Conservation (phyloP, 495 filamentous ascomycete species). For the Copromyces sp. region DNA sequence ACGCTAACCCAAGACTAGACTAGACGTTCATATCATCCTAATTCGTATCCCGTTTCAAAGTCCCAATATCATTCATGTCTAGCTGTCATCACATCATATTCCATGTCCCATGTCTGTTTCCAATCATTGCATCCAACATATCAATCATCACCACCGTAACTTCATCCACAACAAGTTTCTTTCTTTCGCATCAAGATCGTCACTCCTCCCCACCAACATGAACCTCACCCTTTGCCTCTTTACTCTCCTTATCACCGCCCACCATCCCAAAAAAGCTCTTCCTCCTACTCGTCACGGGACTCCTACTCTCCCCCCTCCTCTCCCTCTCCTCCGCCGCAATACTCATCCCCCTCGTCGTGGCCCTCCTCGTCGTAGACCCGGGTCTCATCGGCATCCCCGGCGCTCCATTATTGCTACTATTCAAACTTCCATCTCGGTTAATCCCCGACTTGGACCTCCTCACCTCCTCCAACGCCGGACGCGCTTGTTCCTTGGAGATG, state of each 20-base stretch:
- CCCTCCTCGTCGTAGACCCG: neutral
- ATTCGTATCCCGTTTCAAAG: neutral
- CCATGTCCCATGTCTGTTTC: neutral
- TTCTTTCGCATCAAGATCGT: neutral
- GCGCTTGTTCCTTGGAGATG: constrained; percentile 29
- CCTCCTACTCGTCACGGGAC: neutral
- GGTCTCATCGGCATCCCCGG: neutral
- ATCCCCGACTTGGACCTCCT: neutral
- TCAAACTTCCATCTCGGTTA: neutral
- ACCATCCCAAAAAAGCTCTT: neutral
- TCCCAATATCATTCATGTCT: neutral
- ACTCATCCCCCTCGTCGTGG: neutral
- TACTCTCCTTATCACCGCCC: neutral
- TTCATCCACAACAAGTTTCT: too few species aligned
- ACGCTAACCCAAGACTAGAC: too few species aligned
- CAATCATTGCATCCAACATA: neutral
- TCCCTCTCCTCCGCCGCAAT: neutral
- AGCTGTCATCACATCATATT: neutral
- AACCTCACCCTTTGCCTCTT: neutral
- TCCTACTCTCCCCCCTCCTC: neutral
- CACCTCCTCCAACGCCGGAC: constrained; percentile 24
- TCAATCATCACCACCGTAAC: neutral
- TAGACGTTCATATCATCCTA: neutral
- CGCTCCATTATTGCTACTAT: neutral
- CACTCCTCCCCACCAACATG: neutral